Percentiles rank a stretch among this genome's conserved stretches.
Conservation (phyloP, 305 asterid genomes). For the Fraxinus sp. region DNA sequence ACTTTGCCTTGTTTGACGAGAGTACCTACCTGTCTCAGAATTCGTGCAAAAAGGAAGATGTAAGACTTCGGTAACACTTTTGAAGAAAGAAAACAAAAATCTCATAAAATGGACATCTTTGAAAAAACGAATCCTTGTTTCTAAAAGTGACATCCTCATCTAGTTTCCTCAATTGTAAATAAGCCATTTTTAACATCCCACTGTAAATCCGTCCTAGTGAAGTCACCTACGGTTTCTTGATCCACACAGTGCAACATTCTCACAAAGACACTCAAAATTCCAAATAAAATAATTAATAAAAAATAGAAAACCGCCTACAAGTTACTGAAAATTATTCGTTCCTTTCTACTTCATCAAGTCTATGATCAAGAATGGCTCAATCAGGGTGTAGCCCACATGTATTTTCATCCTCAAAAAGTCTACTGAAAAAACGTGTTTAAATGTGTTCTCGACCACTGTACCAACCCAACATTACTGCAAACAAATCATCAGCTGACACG, state of each 20-base stretch:
- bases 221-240: neutral
- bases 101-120: neutral
- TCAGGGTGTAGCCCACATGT: neutral
- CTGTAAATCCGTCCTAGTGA: neutral
- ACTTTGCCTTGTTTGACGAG: neutral
- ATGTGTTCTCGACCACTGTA: neutral
- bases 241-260: neutral
- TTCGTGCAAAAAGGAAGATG: neutral
- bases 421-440: neutral
- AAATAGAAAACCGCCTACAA: neutral
- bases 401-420: neutral
- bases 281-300: neutral
- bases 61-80: neutral
- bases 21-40: neutral
- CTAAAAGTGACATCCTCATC: neutral
- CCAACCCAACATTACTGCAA: neutral
- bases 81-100: neutral
- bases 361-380: neutral
- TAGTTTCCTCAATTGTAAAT: neutral
- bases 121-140: neutral
- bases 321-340: neutral
- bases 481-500: neutral
- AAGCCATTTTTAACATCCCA: neutral
- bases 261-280: neutral
- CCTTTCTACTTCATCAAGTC: neutral